A percentile compares a stretch with the other conserved stretches of the same genome.
These are phyloP conservation scores for Celoporthe dispersa DNA, from an alignment of 2,329 filamentous ascomycete species.

Conservation along the genomic window DNA sequence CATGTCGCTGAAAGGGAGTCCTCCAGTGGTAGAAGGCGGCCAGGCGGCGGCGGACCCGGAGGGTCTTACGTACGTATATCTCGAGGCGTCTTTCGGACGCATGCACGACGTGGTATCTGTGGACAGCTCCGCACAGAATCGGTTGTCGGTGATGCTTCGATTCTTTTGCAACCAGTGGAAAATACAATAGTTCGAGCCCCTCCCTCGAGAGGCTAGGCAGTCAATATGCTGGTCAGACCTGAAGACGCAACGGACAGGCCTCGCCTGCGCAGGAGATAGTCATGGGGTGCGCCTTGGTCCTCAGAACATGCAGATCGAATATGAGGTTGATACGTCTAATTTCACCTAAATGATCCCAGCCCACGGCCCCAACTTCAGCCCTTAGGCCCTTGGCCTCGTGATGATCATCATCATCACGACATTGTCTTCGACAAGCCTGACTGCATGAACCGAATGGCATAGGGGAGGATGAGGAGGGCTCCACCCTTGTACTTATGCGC, in stretches of 20 bases:
- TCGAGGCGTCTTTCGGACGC: not conserved
- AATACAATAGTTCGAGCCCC: not conserved
- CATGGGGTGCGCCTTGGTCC: too few relatives aligned
- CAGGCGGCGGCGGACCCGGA: not conserved
- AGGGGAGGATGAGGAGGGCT: not conserved
- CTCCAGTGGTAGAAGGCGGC: not conserved
- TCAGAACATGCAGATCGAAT: not conserved
- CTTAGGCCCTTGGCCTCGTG: not conserved
- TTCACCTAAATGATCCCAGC: not conserved
- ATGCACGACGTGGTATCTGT: not conserved
- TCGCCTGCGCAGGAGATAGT: not conserved
- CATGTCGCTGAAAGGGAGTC: not conserved
- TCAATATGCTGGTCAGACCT: not conserved
- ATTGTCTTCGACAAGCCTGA: not conserved
- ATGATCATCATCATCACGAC: not conserved
- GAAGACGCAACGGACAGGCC: not conserved
- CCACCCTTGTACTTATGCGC: not conserved
- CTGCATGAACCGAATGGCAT: not conserved
- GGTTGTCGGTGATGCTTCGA: not conserved
- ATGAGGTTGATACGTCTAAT: not conserved
- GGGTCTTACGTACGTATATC: not conserved
- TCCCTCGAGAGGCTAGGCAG: not conserved
- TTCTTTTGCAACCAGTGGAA: not conserved
- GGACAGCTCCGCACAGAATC: too few relatives aligned
- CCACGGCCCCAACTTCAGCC: not conserved